Conservation (phyloP, 1,139 yeast genomes). For the Spathaspora sp. region DNA sequence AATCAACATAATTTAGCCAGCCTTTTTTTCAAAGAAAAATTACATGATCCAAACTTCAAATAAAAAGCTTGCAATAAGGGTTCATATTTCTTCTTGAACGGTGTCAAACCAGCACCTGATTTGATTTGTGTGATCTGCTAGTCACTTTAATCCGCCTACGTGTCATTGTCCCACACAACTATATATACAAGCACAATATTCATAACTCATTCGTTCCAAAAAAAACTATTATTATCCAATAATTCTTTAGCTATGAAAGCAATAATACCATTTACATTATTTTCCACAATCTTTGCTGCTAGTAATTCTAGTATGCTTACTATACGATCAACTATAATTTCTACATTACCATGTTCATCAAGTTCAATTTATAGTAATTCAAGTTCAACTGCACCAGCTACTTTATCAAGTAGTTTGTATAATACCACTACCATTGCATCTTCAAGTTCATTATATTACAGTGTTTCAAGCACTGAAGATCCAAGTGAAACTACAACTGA, state of each 20-base stretch:
- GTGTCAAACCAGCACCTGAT: background rate
- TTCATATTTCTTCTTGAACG: background rate
- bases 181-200: background rate
- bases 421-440: constrained; percentile 3
- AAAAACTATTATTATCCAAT: too few relatives aligned
- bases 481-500: constrained; percentile 6
- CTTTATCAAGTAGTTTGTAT: too few relatives aligned
- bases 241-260: constrained; percentile 13
- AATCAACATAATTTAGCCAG: background rate
- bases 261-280: constrained; percentile 14
- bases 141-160: background rate
- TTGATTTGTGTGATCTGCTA: background rate
- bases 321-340: constrained; percentile 29
- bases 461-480: constrained; percentile 13
- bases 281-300: constrained; percentile 21
- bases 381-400: background rate
- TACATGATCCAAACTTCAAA: background rate
- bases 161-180: background rate
- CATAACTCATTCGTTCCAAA: background rate
- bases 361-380: background rate
- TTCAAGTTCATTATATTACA: background rate
- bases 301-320: constrained; percentile 19
- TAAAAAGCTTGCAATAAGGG: background rate
- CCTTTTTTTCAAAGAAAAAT: background rate
- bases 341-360: constrained; percentile 22